Evolutionary conservation across 345 rosid species (phyloP).

Genomic region (Sapria himalayana): DNA sequence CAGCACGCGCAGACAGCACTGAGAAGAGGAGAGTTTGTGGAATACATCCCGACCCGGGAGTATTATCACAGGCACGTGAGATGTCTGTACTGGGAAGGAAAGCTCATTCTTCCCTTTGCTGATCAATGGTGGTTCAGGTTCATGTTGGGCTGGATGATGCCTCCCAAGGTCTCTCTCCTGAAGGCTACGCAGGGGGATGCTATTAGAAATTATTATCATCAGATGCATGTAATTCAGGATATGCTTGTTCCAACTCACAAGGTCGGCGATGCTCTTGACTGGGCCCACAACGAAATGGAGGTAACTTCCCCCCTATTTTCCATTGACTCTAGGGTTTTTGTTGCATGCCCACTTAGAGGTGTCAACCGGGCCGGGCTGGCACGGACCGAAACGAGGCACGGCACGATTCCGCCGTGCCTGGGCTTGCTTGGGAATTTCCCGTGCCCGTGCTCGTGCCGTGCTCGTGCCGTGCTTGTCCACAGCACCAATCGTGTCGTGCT

Average conservation of each 20-base stretch:
- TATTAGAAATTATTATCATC: slow-evolving; percentile 91
- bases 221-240: slow-evolving; percentile 93
- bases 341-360: too few species aligned
- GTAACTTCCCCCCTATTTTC: slow-evolving; percentile 28
- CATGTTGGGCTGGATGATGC: slow-evolving; percentile 96
- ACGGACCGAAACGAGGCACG: too few species aligned
- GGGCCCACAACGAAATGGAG: slow-evolving; percentile 95
- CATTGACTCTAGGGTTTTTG: too few species aligned
- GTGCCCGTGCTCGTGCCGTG: too few species aligned
- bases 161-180: slow-evolving; percentile 96
- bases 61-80: slow-evolving; percentile 97
- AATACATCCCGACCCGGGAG: slow-evolving; percentile 91
- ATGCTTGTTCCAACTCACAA: slow-evolving; percentile 97
- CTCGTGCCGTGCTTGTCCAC: too few species aligned
- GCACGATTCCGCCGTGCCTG: too few species aligned
- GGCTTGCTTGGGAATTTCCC: too few species aligned
- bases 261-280: slow-evolving; percentile 87
- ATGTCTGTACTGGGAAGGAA: slow-evolving; percentile 98
- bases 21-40: slow-evolving; percentile 76
- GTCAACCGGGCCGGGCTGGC: too few species aligned
- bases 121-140: slow-evolving; percentile 97
- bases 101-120: slow-evolving; percentile 89
- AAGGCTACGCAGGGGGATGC: slow-evolving; percentile 99
- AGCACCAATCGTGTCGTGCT: too few species aligned
- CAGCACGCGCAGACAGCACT: slow-evolving; percentile 74